Percentiles rank a stretch among this genome's conserved stretches.
Evolutionary conservation across 2,329 filamentous ascomycete genomes (phyloP).

Genomic region (Epichloe elymi): DNA sequence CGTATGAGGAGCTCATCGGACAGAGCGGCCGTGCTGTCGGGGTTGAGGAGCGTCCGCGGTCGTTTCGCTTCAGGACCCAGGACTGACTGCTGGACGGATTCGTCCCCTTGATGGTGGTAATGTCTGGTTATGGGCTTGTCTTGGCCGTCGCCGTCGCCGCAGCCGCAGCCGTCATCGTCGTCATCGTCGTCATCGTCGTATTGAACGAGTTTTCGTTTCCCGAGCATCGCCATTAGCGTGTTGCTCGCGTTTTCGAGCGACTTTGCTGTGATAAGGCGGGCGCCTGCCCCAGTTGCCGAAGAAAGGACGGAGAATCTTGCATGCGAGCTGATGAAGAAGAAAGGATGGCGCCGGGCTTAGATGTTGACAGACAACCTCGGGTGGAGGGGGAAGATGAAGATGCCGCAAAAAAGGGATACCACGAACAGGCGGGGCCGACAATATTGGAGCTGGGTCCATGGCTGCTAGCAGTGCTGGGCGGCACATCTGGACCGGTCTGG

Average conservation of each 20-base stretch:
- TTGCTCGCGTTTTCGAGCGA: background rate
- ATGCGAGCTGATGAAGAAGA: background rate
- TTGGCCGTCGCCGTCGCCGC: background rate
- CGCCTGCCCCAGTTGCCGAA: background rate
- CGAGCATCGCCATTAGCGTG: slow-evolving; percentile 10
- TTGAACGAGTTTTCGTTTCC: slow-evolving; percentile 13
- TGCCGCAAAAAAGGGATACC: too few species aligned
- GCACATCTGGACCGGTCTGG: background rate
- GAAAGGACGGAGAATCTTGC: background rate
- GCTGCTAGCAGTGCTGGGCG: too few species aligned
- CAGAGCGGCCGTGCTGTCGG: slow-evolving; percentile 55
- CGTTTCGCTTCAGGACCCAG: background rate
- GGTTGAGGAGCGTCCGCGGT: background rate
- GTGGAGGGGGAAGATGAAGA: too few species aligned
- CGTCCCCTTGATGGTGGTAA: background rate
- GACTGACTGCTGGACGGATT: background rate
- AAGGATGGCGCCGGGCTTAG: background rate
- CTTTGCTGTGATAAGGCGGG: background rate
- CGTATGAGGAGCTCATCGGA: slow-evolving; percentile 83
- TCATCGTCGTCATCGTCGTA: slow-evolving; percentile 2
- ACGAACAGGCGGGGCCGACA: too few species aligned
- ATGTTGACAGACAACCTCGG: too few species aligned
- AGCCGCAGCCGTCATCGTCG: background rate
- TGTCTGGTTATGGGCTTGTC: background rate
- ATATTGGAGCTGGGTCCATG: too few species aligned